phyloP scores from a whole-genome alignment of 495 filamentous ascomycete genomes.

The Aspergillus nanangensis region DNA sequence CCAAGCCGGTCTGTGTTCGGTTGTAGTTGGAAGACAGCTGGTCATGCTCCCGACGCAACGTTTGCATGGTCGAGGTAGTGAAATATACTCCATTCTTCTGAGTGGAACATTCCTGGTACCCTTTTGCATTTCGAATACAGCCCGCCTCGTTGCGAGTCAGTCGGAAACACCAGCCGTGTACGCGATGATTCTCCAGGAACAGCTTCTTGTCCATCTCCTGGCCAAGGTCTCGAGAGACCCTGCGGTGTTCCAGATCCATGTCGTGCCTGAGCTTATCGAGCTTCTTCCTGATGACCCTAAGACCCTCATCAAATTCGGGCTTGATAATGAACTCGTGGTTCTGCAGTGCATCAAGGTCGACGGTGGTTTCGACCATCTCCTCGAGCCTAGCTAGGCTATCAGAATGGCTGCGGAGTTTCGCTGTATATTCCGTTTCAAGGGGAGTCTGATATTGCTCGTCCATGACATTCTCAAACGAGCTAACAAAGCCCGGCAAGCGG shows the following conservation, averaged over 20 bases:
- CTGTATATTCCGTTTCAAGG: slow-evolving; percentile 81
- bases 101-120: slow-evolving; percentile 93
- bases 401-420: slow-evolving; percentile 70
- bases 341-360: slow-evolving; percentile 91
- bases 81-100: slow-evolving; percentile 99
- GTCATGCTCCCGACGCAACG: slow-evolving; percentile 84
- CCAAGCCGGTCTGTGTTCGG: slow-evolving; percentile 85
- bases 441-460: slow-evolving; percentile 90
- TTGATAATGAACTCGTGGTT: slow-evolving; percentile 99
- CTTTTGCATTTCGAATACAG: slow-evolving; percentile 85
- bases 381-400: slow-evolving; percentile 81
- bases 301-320: slow-evolving; percentile 89
- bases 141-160: slow-evolving; percentile 87
- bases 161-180: slow-evolving; percentile 96
- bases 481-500: slow-evolving; percentile 84
- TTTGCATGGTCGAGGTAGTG: slow-evolving; percentile 80
- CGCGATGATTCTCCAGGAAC: slow-evolving; percentile 92
- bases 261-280: slow-evolving; percentile 79
- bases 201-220: slow-evolving; percentile 98
- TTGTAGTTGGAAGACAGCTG: slow-evolving; percentile 95
- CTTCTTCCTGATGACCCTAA: slow-evolving; percentile 83
- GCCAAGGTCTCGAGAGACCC: slow-evolving; percentile 74
- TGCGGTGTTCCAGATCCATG: slow-evolving; percentile 78
- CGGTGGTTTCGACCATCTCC: slow-evolving; percentile 98
- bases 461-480: slow-evolving; percentile 87